Conservation (phyloP, 768 basidiomycete genomes). For the Stropharia rugosoannulata region DNA sequence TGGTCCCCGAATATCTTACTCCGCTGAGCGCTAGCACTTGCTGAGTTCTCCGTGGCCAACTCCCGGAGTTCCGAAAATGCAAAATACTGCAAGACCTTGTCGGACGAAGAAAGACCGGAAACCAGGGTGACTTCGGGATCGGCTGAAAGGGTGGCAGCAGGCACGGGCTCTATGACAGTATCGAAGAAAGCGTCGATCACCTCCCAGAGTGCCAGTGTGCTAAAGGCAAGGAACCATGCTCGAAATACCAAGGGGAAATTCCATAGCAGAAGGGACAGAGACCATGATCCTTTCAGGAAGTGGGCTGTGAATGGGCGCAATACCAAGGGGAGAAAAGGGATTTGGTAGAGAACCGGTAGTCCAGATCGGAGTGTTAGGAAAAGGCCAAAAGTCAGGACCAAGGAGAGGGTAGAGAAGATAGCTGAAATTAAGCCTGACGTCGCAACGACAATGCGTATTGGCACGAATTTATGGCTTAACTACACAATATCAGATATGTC, state of each 20-base stretch:
- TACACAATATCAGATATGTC: not conserved
- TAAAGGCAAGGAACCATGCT: constrained; percentile 49
- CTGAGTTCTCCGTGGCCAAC: constrained; percentile 43
- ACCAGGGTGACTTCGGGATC: constrained; percentile 58
- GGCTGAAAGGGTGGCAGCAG: constrained; percentile 40
- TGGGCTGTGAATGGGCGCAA: constrained; percentile 65
- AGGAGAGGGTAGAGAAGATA: constrained; percentile 38
- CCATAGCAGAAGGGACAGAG: constrained; percentile 45
- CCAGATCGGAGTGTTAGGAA: constrained; percentile 48
- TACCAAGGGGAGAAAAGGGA: constrained; percentile 50
- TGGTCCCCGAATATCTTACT: constrained; percentile 67
- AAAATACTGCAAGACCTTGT: constrained; percentile 55
- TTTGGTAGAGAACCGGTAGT: constrained; percentile 50
- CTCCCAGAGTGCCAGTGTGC: constrained; percentile 64
- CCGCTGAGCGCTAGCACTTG: constrained; percentile 42
- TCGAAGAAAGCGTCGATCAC: constrained; percentile 61
- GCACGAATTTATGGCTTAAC: constrained; percentile 8
- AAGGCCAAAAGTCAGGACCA: constrained; percentile 36
- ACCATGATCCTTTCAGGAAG: constrained; percentile 59
- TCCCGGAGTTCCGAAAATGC: constrained; percentile 64
- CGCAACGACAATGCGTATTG: constrained; percentile 15
- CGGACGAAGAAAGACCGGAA: constrained; percentile 60
- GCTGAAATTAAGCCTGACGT: constrained; percentile 35
- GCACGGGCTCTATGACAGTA: constrained; percentile 53
- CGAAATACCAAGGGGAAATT: constrained; percentile 45